These are phyloP conservation scores for Diaporthe longicolla DNA, from an alignment of 2,329 filamentous ascomycete genomes.

Conservation along the genomic window DNA sequence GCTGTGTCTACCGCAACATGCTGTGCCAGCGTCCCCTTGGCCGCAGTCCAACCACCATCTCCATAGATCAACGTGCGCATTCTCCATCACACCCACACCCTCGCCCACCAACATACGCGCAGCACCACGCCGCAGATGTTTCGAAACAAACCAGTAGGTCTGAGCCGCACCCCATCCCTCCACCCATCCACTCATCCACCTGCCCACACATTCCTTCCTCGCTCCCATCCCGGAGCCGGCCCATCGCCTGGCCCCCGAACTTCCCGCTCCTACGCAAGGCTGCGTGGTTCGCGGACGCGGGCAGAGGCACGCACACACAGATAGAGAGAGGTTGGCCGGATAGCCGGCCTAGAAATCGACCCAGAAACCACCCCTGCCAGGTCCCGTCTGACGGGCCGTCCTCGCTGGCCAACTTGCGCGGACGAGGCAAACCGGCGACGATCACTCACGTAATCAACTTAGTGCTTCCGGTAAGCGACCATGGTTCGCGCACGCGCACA, in stretches of 20 bases:
- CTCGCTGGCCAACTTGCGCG: neutral
- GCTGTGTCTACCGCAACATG: neutral
- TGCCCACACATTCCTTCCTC: neutral
- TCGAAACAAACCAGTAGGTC: constrained; percentile 33
- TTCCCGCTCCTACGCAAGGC: neutral
- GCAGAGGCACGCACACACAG: neutral
- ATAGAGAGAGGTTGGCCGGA: neutral
- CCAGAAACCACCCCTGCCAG: neutral
- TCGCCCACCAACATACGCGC: no score
- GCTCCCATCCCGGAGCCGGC: neutral
- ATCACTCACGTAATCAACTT: constrained; percentile 20
- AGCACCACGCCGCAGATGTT: neutral
- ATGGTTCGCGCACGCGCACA: neutral
- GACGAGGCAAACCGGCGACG: constrained; percentile 1
- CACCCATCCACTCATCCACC: neutral
- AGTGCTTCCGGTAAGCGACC: neutral
- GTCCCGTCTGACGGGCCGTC: constrained; percentile 17
- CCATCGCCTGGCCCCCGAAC: neutral
- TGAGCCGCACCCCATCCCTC: constrained; percentile 4
- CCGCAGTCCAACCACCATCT: neutral
- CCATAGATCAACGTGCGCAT: neutral
- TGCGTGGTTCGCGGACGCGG: constrained; percentile 6
- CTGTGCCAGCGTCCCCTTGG: neutral
- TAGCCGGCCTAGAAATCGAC: neutral
- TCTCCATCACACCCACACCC: neutral